Evolutionary conservation across 176 grass and related monocot species (phyloP).

Genomic region (Carex myosuroides): DNA sequence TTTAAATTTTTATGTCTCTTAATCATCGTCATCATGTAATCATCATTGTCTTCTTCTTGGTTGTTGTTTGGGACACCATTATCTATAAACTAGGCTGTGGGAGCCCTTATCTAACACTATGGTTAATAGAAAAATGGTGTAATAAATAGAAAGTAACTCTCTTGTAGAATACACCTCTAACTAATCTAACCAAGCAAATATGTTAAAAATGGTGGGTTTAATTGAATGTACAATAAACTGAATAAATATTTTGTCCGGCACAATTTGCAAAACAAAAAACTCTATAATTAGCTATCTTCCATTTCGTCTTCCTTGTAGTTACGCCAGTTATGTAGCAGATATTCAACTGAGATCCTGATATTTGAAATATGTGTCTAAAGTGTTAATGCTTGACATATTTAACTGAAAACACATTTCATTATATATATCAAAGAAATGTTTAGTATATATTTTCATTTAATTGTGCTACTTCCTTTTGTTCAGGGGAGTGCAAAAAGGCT

Average conservation of each 20-base stretch:
- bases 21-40: neutral
- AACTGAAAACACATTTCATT: neutral
- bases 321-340: neutral
- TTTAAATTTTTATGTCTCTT: neutral
- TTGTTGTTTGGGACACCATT: neutral
- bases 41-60: neutral
- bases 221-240: neutral
- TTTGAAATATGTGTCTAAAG: neutral
- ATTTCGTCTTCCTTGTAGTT: neutral
- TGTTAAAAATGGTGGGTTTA: neutral
- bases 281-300: neutral
- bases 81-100: neutral
- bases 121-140: neutral
- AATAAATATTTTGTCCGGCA: neutral
- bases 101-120: neutral
- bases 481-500: slow-evolving; percentile 90
- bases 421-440: neutral
- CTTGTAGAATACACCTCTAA: neutral
- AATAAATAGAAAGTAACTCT: neutral
- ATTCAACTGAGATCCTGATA: neutral
- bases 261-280: neutral
- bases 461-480: slow-evolving; percentile 9
- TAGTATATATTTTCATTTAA: neutral
- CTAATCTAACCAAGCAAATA: neutral
- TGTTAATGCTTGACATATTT: neutral